These are phyloP conservation scores for Citrus sp. DNA, from an alignment of 345 rosid species.

Conservation along the genomic window DNA sequence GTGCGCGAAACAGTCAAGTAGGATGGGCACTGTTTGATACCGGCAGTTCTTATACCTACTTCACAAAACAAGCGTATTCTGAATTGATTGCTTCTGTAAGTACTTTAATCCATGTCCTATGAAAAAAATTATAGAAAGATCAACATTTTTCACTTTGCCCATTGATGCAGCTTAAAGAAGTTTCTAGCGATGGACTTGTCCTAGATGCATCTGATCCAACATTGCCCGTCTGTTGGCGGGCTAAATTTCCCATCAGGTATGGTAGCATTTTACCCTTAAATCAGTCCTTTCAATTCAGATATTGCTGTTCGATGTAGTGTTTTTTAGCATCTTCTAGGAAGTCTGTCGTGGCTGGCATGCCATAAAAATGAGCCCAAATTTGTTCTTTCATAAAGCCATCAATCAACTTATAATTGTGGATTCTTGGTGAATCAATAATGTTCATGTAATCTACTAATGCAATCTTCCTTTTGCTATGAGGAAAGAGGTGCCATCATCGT, in stretches of 20 bases:
- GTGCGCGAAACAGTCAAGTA: conserved; percentile 31
- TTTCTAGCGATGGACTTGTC: conserved; percentile 39
- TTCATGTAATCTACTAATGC: background rate
- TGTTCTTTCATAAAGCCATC: background rate
- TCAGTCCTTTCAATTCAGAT: background rate
- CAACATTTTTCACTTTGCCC: background rate
- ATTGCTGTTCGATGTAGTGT: background rate
- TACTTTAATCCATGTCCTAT: conserved; percentile 3
- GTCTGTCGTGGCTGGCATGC: background rate
- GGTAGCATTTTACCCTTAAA: background rate
- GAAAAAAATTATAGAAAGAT: background rate
- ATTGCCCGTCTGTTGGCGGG: conserved; percentile 77
- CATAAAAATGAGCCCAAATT: background rate
- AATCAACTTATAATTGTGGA: background rate
- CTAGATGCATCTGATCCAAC: conserved; percentile 60
- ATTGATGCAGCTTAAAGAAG: conserved; percentile 54
- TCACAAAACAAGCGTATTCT: conserved; percentile 64
- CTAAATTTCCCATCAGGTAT: conserved; percentile 63
- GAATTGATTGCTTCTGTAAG: conserved; percentile 72
- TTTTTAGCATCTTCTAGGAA: background rate
- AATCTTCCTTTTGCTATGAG: background rate
- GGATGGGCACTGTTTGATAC: conserved; percentile 63
- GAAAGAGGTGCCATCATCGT: background rate
- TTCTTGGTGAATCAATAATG: background rate
- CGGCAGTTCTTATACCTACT: conserved; percentile 93